phyloP scores from a whole-genome alignment of 495 filamentous ascomycete genomes.

The Apiosordaria backusii region DNA sequence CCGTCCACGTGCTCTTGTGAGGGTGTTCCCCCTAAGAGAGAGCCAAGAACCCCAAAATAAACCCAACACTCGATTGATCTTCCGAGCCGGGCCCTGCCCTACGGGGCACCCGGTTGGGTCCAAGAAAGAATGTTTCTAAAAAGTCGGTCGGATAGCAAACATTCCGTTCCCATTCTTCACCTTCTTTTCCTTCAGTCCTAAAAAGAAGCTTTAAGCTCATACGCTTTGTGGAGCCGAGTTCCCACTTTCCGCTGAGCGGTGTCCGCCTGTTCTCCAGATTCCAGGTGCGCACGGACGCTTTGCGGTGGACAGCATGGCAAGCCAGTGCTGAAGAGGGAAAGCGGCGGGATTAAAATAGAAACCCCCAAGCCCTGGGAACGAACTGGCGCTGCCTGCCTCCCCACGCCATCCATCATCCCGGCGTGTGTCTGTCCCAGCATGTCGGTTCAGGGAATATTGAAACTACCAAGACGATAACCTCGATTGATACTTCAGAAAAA shows the following conservation, averaged over 20 bases:
- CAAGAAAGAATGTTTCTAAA: background rate
- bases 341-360: constrained; percentile 9
- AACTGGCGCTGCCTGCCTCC: too few species aligned
- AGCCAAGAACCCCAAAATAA: background rate
- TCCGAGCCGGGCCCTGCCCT: background rate
- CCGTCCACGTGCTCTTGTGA: background rate
- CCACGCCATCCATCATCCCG: background rate
- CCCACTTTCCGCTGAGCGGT: background rate
- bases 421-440: background rate
- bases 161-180: background rate
- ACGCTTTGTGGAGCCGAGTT: background rate
- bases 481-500: background rate
- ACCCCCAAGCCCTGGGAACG: background rate
- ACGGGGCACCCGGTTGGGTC: background rate
- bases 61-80: background rate
- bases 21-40: background rate
- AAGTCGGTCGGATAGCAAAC: background rate
- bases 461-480: background rate
- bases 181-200: background rate
- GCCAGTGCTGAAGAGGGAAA: constrained; percentile 1
- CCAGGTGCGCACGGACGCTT: constrained; percentile 5
- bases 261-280: background rate
- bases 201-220: constrained; percentile 4
- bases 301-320: background rate
- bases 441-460: background rate